Conservation (phyloP, 179 eudicot genomes). For the Corrigiola litoralis region DNA sequence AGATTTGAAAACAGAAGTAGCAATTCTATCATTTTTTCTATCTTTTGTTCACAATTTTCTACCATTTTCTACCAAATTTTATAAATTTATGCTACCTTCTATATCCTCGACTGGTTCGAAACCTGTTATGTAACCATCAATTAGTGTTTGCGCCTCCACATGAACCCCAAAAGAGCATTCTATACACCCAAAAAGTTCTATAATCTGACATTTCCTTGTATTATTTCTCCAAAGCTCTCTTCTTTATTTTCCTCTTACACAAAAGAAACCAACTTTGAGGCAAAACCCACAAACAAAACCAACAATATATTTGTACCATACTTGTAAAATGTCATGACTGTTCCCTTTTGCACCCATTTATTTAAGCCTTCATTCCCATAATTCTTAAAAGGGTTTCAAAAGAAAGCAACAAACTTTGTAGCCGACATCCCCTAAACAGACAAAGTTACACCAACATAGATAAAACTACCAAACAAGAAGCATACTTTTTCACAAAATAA, state of each 20-base stretch:
- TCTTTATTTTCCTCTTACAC: not conserved
- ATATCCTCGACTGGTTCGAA: no score
- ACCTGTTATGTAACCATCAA: no score
- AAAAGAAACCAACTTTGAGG: conserved; percentile 12
- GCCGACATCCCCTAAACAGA: not conserved
- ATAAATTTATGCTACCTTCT: no score
- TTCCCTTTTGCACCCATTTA: not conserved
- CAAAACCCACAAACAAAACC: not conserved
- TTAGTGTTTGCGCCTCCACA: no score
- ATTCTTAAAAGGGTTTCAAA: conserved; percentile 1
- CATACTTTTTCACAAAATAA: no score
- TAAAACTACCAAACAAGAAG: not conserved
- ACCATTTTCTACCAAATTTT: no score
- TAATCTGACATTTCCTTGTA: not conserved
- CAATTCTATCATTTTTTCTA: no score
- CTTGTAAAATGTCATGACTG: not conserved
- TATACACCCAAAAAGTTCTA: not conserved
- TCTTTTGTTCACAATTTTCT: no score
- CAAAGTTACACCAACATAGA: not conserved
- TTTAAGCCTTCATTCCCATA: not conserved
- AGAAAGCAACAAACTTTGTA: conserved; percentile 5
- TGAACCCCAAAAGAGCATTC: no score
- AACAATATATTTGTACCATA: no score
- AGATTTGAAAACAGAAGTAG: no score
- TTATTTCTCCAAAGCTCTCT: not conserved